phyloP scores from a whole-genome alignment of 805 yeast species.

The Candida gorgasii region DNA sequence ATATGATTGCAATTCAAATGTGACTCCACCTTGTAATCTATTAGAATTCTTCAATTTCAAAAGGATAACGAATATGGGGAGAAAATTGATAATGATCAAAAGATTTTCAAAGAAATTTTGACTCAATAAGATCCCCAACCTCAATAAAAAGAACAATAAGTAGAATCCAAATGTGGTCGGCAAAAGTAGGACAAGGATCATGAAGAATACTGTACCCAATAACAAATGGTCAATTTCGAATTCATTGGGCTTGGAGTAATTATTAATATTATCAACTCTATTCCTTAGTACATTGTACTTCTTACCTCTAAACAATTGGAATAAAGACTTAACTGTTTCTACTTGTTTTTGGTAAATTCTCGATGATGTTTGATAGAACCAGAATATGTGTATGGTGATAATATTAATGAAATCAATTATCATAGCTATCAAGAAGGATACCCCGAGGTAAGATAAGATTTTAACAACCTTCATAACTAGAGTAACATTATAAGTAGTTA shows the following conservation, averaged over 20 bases:
- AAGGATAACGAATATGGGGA: slow-evolving; percentile 82
- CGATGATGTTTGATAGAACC: slow-evolving; percentile 78
- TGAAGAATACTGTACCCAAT: slow-evolving; percentile 85
- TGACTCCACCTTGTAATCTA: slow-evolving; percentile 56
- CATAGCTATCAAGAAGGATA: slow-evolving; percentile 71
- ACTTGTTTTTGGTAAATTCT: slow-evolving; percentile 78
- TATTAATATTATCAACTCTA: slow-evolving; percentile 78
- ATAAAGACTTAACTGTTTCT: slow-evolving; percentile 65
- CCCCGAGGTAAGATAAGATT: slow-evolving; percentile 42
- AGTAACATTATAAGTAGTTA: background rate
- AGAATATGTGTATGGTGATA: slow-evolving; percentile 67
- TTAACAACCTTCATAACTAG: slow-evolving; percentile 10
- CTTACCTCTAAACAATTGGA: slow-evolving; percentile 85
- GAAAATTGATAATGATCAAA: slow-evolving; percentile 71
- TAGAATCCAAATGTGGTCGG: slow-evolving; percentile 92
- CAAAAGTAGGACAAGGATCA: slow-evolving; percentile 69
- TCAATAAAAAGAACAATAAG: slow-evolving; percentile 61
- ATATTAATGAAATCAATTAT: slow-evolving; percentile 64
- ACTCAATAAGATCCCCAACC: slow-evolving; percentile 50
- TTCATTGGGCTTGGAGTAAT: slow-evolving; percentile 23
- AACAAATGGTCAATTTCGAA: slow-evolving; percentile 78
- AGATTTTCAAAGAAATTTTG: slow-evolving; percentile 57
- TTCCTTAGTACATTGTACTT: slow-evolving; percentile 81
- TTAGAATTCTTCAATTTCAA: slow-evolving; percentile 78
- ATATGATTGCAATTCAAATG: slow-evolving; percentile 24